phyloP scores from a whole-genome alignment of 108 stramenopile genomes.

The Phaeodactylum tricornutum region DNA sequence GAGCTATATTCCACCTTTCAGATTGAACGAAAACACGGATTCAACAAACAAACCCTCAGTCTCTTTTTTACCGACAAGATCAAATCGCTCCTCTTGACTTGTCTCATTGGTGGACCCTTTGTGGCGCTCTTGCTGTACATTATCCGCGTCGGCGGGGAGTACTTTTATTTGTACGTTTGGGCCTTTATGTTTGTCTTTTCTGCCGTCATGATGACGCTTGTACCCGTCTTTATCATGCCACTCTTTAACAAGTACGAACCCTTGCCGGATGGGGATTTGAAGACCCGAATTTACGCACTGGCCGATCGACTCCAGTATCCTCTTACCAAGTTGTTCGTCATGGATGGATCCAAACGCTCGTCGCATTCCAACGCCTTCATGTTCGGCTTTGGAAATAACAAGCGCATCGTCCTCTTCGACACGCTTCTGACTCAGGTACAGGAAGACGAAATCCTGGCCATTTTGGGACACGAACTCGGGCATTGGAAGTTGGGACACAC shows the following conservation, averaged over 20 bases:
- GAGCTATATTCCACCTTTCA: constrained; percentile 85
- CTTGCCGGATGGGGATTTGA: constrained; percentile 81
- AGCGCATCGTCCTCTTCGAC: constrained; percentile 98
- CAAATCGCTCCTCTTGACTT: constrained; percentile 70
- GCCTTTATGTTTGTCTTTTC: constrained; percentile 83
- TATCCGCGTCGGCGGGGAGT: constrained; percentile 73
- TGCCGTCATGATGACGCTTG: constrained; percentile 88
- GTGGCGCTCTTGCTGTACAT: constrained; percentile 76
- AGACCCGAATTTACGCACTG: constrained; percentile 80
- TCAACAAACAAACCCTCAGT: constrained; percentile 90
- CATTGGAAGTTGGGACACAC: constrained; percentile 99
- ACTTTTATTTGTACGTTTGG: constrained; percentile 95
- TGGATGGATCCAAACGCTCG: constrained; percentile 95
- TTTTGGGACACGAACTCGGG: constrained; percentile 91
- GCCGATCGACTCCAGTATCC: constrained; percentile 87
- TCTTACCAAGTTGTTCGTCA: constrained; percentile 93
- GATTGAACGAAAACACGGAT: constrained; percentile 94
- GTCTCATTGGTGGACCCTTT: constrained; percentile 85
- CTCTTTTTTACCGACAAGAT: constrained; percentile 90
- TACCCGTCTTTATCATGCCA: constrained; percentile 94
- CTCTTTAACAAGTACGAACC: constrained; percentile 97
- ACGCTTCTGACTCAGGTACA: constrained; percentile 85
- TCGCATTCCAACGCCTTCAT: constrained; percentile 99
- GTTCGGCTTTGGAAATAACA: constrained; percentile 96
- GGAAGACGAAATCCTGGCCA: constrained; percentile 87